A percentile compares a stretch with the other conserved stretches of the same genome.
These are phyloP conservation scores for Inonotus hispidus DNA, from an alignment of 1,284 basidiomycete genomes.

Conservation along the genomic window DNA sequence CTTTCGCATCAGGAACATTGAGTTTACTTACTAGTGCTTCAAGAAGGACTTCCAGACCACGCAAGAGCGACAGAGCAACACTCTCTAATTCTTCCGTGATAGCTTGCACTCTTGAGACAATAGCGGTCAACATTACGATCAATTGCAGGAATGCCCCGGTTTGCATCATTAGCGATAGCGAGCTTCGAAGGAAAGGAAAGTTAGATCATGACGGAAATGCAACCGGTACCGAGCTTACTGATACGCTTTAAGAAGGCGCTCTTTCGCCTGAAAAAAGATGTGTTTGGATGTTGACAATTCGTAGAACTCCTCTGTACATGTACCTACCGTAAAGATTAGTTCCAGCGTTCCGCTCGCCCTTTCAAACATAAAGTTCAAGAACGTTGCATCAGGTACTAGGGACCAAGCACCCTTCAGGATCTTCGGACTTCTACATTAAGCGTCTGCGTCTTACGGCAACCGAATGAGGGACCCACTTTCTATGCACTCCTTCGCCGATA, in stretches of 20 bases:
- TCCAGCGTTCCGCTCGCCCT: slow-evolving; percentile 12
- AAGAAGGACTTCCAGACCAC: slow-evolving; percentile 28
- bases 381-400: slow-evolving; percentile 20
- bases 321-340: slow-evolving; percentile 21
- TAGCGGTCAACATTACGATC: slow-evolving; percentile 51
- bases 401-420: slow-evolving; percentile 21
- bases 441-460: background rate
- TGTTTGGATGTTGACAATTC: background rate
- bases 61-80: slow-evolving; percentile 29
- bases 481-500: slow-evolving; percentile 31
- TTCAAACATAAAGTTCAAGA: slow-evolving; percentile 16
- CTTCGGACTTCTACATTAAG: slow-evolving; percentile 19
- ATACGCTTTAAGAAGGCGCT: slow-evolving; percentile 43
- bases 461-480: slow-evolving; percentile 35
- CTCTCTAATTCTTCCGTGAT: slow-evolving; percentile 43
- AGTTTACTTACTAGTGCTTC: slow-evolving; percentile 19
- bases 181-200: slow-evolving; percentile 33
- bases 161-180: slow-evolving; percentile 58
- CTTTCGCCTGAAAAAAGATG: slow-evolving; percentile 38
- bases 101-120: slow-evolving; percentile 50
- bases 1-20: background rate
- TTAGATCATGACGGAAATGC: slow-evolving; percentile 1
- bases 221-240: slow-evolving; percentile 32
- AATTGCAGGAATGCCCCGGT: slow-evolving; percentile 67
- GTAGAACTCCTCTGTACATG: background rate